These are phyloP conservation scores for Rhazya stricta DNA, from an alignment of 257 asterid genomes.

Conservation along the genomic window DNA sequence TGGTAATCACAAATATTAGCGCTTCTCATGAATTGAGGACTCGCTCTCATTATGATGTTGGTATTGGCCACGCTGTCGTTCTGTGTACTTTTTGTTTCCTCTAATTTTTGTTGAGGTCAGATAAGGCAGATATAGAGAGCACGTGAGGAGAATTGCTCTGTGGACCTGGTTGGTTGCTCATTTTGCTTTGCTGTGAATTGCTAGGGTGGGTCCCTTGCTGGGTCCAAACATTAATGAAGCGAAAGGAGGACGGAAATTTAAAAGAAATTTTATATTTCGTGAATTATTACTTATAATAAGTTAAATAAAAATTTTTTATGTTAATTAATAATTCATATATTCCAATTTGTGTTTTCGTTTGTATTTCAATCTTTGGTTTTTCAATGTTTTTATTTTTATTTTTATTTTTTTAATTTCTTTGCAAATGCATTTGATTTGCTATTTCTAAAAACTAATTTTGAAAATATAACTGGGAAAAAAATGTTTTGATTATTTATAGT, in stretches of 20 bases:
- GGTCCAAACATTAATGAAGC: neutral
- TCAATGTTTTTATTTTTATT: too few species aligned
- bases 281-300: too few species aligned
- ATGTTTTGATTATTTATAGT: too few species aligned
- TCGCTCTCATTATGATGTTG: slow-evolving; percentile 30
- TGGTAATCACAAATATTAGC: slow-evolving; percentile 46
- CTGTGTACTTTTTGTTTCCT: neutral
- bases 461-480: too few species aligned
- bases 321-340: too few species aligned
- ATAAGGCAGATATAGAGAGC: neutral
- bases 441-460: too few species aligned
- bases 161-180: slow-evolving; percentile 1
- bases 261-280: too few species aligned
- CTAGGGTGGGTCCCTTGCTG: neutral
- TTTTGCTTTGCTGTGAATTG: neutral
- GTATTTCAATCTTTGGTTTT: too few species aligned
- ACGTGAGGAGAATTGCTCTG: slow-evolving; percentile 3
- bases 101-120: neutral
- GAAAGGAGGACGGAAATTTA: neutral
- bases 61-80: slow-evolving; percentile 3
- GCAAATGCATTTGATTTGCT: too few species aligned
- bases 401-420: too few species aligned
- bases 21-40: slow-evolving; percentile 22
- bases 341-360: too few species aligned
- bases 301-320: too few species aligned